Conservation (phyloP, 495 filamentous ascomycete species). For the Haplographium delicatum region DNA sequence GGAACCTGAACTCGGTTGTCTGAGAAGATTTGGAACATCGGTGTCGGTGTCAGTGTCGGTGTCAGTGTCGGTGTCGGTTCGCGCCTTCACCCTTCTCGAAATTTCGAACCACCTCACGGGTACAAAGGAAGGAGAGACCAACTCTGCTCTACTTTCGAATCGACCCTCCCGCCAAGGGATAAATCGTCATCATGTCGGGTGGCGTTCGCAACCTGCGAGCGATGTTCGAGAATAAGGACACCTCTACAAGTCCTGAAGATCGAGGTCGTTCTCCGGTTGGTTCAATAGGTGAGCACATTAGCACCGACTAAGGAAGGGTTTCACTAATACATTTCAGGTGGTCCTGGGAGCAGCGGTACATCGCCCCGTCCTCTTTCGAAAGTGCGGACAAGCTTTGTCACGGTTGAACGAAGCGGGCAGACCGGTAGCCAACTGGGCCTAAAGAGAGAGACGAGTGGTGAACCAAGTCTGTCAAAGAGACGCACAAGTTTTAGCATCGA, state of each 20-base stretch:
- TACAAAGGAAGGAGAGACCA: slow-evolving; percentile 5
- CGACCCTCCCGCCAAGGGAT: too few relatives aligned
- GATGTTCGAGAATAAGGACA: slow-evolving; percentile 77
- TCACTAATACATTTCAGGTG: slow-evolving; percentile 14
- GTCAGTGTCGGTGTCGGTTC: too few relatives aligned
- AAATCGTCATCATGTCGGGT: slow-evolving; percentile 20
- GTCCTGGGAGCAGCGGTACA: slow-evolving; percentile 21
- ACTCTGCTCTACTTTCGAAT: not conserved
- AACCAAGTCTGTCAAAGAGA: slow-evolving; percentile 20
- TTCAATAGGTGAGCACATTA: slow-evolving; percentile 20
- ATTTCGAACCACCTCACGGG: too few relatives aligned
- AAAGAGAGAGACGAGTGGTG: slow-evolving; percentile 21
- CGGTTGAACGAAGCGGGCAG: slow-evolving; percentile 61
- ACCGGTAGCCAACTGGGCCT: slow-evolving; percentile 33
- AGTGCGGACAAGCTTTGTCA: slow-evolving; percentile 78
- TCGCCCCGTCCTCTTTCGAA: slow-evolving; percentile 64
- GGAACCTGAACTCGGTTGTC: too few relatives aligned
- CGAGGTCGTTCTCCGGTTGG: slow-evolving; percentile 24
- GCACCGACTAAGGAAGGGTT: not conserved
- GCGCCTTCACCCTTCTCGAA: too few relatives aligned
- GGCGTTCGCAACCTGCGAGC: slow-evolving; percentile 61
- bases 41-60: too few relatives aligned
- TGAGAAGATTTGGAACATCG: too few relatives aligned
- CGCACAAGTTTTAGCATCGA: slow-evolving; percentile 26
- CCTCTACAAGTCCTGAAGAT: slow-evolving; percentile 57